Evolutionary conservation across 2,329 filamentous ascomycete species (phyloP), one percentile per base, ranked within the genome.

Genomic region (Ciborinia camelliae): DNA sequence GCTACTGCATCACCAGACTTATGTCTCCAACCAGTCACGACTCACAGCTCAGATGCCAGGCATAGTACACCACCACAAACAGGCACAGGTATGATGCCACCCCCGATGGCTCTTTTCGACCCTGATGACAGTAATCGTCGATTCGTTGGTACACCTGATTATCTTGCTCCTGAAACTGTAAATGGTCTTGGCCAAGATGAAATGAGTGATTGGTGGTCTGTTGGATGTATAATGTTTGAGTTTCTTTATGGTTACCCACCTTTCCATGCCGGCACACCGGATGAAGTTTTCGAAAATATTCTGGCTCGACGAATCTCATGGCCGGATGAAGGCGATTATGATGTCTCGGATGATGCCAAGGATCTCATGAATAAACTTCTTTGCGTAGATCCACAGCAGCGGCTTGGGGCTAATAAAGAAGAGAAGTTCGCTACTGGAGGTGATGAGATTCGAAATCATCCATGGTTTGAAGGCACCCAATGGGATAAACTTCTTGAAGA

Each of bases 121-220:
- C 95, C 95, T 0, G 90, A 97, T 74, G 95, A 99, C 73, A 96
- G 88, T 67, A 94, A 91, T 74, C 87, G 95, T 62, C 88, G 92
- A 47, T 99, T 99, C 72, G 95, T 99, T 10, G 95, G 95, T 39
- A 99, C 95, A 0, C 95, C 95, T 0, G 95, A 99, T 76, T 99
- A 99, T 75, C 84, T 99, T 18, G 95, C 95, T 0, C 95, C 95
- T 0, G 96, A 99, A 75, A 99, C 96, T 0, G 96, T 99, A 74
- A 93, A 92, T 69, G 95, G 96, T 58, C 88, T 92, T 70, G 92
- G 94, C 1, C 95, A 99, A 76, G 95, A 99, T 73, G 94, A 98
- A 76, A 95, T 94, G 70, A 98, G 95, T 75, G 95, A 99, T 86
- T 99, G 95, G 95, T 99, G 95, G 95, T 98, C 95, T 28, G 84